Evolutionary conservation across 2,329 filamentous ascomycete genomes (phyloP), one percentile per base, ranked within the genome.

Genomic region (Tympanopsis confertula): DNA sequence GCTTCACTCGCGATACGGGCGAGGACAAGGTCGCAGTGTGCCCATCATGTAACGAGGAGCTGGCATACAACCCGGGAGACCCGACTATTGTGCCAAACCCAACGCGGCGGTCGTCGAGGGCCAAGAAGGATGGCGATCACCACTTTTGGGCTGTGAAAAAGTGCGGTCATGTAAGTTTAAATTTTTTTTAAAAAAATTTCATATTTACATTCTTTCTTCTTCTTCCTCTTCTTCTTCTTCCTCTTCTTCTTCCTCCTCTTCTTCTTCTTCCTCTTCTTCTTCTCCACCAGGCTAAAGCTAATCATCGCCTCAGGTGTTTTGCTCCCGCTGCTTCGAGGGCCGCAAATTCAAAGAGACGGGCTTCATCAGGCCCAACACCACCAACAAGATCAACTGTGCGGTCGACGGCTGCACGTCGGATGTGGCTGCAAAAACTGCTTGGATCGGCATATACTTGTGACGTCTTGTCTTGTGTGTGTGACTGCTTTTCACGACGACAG

Each of bases 121-220:
- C 68, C 17, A 54, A 41, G 39, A 56, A 69, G 39, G 66, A 69
- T 17, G 65, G 71, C 19, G 87, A 94, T 58, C 79, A 85, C 52
- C 83, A 94, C 50, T 89, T 96, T 44, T 96, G 88, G 87, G 82
- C 91, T 1, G 70, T 91, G 24, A 94, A 88, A 58, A 71, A 71
- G 37, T 98, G 91, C 55, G 91, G 91, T 45, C 91, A 98, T 63
- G 91, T 96, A 71, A 57, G 74, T 66, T 32, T 29, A 26, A 19
- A 41, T 18, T 19, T 12, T 28, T 15, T 40, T 5, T 19, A 20
- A n/a, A n/a, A n/a, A n/a, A 52, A 68, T 56, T 19, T 40, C 17
- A 47, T 33, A 12, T 28, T 7, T 13, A 20, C 15, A 24, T 13
- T 35, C 19, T 32, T 12, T 10, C 30, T 14, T 10, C 17, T 35